phyloP scores from a whole-genome alignment of 176 grass and related monocot genomes.

The Lolium perenne region DNA sequence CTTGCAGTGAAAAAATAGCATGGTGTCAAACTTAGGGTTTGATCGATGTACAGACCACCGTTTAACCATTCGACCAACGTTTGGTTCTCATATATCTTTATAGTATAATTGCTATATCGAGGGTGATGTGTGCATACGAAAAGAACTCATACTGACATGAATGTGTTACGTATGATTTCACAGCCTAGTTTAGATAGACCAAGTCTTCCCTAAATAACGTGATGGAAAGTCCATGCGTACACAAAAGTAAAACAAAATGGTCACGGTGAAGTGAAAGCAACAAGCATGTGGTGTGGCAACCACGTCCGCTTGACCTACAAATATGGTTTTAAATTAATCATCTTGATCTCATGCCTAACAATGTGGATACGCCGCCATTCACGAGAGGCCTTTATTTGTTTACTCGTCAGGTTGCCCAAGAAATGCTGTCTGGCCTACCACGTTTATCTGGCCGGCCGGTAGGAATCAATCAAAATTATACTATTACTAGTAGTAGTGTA shows the following conservation, averaged over 20 bases:
- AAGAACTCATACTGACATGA: not conserved
- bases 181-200: not conserved
- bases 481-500: no score
- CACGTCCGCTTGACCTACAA: not conserved
- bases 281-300: not conserved
- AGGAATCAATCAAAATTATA: not conserved
- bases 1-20: no score
- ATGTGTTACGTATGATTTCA: not conserved
- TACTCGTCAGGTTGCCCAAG: not conserved
- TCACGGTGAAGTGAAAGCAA: not conserved
- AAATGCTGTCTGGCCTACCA: constrained; percentile 26
- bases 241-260: no score
- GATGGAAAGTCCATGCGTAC: not conserved
- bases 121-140: not conserved
- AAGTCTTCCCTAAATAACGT: not conserved
- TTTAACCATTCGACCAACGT: no score
- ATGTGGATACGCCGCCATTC: constrained; percentile 39
- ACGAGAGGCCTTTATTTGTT: not conserved
- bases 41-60: no score
- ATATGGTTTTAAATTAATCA: not conserved
- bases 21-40: no score
- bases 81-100: no score
- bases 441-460: not conserved
- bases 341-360: constrained; percentile 36
- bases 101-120: no score